A percentile compares a stretch with the other conserved stretches of the same genome.
Conservation (phyloP, 192 early-diverging fungal species). For the Ramicandelaber brevisporus region DNA sequence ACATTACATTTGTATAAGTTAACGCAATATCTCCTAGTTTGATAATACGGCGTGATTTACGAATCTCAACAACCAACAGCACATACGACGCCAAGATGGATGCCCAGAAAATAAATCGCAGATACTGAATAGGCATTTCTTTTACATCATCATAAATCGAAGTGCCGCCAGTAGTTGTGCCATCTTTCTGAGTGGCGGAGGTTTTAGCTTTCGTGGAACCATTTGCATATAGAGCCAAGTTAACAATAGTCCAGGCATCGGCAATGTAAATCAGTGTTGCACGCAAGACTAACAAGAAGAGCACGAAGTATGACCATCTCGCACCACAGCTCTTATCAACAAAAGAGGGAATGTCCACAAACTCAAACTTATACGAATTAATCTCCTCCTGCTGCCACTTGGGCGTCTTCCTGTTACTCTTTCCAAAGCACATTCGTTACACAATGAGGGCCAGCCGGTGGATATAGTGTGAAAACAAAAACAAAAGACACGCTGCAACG, state of each 20-base stretch:
- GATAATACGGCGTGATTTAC: constrained; percentile 34
- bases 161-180: too few relatives aligned
- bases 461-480: too few relatives aligned
- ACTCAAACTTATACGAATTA: constrained; percentile 71
- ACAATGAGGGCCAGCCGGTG: too few relatives aligned
- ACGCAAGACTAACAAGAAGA: constrained; percentile 39
- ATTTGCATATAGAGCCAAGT: too few relatives aligned
- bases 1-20: constrained; percentile 42
- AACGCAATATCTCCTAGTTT: constrained; percentile 46
- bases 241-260: constrained; percentile 46
- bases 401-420: too few relatives aligned
- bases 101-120: constrained; percentile 14
- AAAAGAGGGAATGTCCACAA: constrained; percentile 59
- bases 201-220: too few relatives aligned
- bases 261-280: constrained; percentile 51
- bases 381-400: constrained; percentile 60
- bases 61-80: constrained; percentile 36
- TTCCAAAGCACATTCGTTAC: too few relatives aligned
- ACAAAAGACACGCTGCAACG: too few relatives aligned
- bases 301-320: constrained; percentile 20
- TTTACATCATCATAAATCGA: constrained; percentile 1
- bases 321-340: constrained; percentile 11
- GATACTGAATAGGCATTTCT: neutral
- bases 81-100: constrained; percentile 43
- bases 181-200: too few relatives aligned